These are phyloP conservation scores for Lentinus brumalis DNA, from an alignment of 768 basidiomycete species.

Conservation along the genomic window DNA sequence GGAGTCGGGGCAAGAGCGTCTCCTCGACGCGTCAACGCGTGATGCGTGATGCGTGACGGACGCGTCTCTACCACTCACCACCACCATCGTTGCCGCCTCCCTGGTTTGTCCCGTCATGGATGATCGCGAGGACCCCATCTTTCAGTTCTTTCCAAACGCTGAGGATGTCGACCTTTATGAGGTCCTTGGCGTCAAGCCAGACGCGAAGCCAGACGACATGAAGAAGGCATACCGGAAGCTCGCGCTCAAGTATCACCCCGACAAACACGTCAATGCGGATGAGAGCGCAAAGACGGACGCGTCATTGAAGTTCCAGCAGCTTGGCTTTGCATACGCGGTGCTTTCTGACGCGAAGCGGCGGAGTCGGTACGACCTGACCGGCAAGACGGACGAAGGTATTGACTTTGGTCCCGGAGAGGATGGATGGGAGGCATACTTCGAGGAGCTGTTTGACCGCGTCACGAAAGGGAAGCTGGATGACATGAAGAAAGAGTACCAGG, in stretches of 20 bases:
- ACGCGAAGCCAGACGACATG: constrained; percentile 67
- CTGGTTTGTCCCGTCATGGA: constrained; percentile 48
- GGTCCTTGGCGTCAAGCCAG: constrained; percentile 58
- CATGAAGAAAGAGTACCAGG: constrained; percentile 94
- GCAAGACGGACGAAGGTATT: constrained; percentile 80
- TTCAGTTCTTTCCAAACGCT: constrained; percentile 75
- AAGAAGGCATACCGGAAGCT: constrained; percentile 83
- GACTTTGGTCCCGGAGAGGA: constrained; percentile 73
- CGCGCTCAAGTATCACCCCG: constrained; percentile 85
- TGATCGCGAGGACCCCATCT: constrained; percentile 64
- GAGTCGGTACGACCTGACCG: constrained; percentile 81
- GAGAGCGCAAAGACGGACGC: constrained; percentile 67
- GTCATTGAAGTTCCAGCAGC: constrained; percentile 83
- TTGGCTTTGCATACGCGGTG: constrained; percentile 93
- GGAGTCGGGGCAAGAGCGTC: not conserved
- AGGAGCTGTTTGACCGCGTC: constrained; percentile 83
- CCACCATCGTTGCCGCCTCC: constrained; percentile 19
- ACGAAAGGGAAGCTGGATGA: constrained; percentile 88
- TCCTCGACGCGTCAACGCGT: constrained; percentile 17
- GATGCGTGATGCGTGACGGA: constrained; percentile 19
- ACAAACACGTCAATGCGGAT: constrained; percentile 73
- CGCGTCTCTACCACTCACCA: constrained; percentile 26
- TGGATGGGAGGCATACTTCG: constrained; percentile 97
- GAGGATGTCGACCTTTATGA: constrained; percentile 77
- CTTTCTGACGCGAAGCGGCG: constrained; percentile 77